Conservation (phyloP, 257 asterid genomes). For the Jacaranda copaia region DNA sequence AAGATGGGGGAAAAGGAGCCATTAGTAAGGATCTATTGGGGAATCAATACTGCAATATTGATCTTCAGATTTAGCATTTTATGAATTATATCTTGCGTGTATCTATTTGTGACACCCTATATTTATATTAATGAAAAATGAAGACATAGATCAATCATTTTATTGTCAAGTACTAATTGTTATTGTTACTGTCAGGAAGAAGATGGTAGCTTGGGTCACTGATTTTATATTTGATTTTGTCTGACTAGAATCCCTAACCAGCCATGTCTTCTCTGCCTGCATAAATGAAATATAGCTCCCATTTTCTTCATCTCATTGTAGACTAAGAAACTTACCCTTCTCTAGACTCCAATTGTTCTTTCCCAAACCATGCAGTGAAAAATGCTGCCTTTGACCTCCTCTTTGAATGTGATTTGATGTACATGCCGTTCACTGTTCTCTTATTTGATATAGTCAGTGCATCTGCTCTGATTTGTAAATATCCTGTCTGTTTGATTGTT, state of each 20-base stretch:
- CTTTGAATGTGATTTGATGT: conserved; percentile 10
- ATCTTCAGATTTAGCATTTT: conserved; percentile 2
- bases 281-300: neutral
- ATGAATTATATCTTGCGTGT: conserved; percentile 8
- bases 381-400: neutral
- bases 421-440: neutral
- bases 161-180: neutral
- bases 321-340: neutral
- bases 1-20: neutral
- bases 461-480: neutral
- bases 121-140: neutral
- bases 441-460: conserved; percentile 10
- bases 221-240: neutral
- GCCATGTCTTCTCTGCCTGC: neutral
- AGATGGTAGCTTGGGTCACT: conserved; percentile 1
- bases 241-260: neutral
- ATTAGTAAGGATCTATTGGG: neutral
- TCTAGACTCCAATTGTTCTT: neutral
- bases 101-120: neutral
- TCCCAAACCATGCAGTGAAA: conserved; percentile 21
- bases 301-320: neutral
- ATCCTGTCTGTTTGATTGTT: conserved; percentile 11
- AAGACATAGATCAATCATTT: no score
- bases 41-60: neutral
- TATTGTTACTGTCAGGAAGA: conserved; percentile 5